Evolutionary conservation across 768 basidiomycete genomes (phyloP).

Genomic region (Trametes sanguinea): DNA sequence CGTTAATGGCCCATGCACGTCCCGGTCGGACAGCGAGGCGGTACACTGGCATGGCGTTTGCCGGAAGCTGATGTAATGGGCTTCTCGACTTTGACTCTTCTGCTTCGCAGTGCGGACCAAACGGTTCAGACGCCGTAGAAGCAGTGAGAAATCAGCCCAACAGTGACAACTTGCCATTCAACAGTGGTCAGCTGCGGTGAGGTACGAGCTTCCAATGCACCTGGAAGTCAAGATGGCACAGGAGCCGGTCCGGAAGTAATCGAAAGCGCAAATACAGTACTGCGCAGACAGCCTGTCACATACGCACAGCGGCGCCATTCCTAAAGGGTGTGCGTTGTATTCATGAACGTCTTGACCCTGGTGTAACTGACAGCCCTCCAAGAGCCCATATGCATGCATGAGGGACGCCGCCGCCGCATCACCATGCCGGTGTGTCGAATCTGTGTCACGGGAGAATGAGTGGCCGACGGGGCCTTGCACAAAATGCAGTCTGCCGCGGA

Average conservation of each 20-base stretch:
- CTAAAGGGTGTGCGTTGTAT: background rate
- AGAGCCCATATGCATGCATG: background rate
- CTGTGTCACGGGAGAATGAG: background rate
- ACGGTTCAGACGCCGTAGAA: background rate
- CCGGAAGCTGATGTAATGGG: conserved; percentile 8
- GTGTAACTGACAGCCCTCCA: background rate
- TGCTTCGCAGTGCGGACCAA: background rate
- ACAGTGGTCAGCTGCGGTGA: background rate
- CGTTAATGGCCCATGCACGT: background rate
- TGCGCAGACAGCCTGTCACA: background rate
- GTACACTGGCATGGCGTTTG: background rate
- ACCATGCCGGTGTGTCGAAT: background rate
- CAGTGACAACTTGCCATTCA: background rate
- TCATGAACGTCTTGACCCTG: background rate
- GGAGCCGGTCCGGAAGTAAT: background rate
- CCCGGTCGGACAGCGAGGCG: conserved; percentile 14
- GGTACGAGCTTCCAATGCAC: background rate
- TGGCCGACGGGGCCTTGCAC: background rate
- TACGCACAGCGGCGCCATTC: background rate
- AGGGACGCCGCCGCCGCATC: conserved; percentile 1
- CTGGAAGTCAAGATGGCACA: conserved; percentile 3
- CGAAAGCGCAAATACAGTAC: background rate
- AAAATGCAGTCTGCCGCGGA: conserved; percentile 1
- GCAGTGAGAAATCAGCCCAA: background rate
- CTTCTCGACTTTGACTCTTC: background rate